Evolutionary conservation across 1,284 basidiomycete species (phyloP).

Genomic region (Malassezia sp.): DNA sequence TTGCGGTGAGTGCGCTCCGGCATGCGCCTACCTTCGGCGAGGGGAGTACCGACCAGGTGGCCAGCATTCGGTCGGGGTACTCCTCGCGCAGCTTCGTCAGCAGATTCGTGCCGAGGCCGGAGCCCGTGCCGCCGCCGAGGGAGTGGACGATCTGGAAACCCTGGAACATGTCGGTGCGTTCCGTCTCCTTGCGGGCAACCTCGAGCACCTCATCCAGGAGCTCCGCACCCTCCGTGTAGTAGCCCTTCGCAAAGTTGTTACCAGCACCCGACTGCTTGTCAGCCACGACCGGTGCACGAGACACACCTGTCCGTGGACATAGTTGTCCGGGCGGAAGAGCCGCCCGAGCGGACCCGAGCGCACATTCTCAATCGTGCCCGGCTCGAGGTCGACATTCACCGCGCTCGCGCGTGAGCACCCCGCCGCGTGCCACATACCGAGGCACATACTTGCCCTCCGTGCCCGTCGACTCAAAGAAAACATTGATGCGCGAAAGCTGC

Average conservation of each 20-base stretch:
- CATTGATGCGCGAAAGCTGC: conserved; percentile 35
- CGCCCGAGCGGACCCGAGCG: conserved; percentile 58
- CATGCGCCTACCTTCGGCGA: too few relatives aligned
- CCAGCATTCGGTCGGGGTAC: conserved; percentile 65
- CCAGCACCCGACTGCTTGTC: conserved; percentile 63
- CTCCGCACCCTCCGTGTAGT: conserved; percentile 55
- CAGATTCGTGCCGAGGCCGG: conserved; percentile 36
- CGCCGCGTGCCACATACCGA: conserved; percentile 44
- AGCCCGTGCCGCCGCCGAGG: conserved; percentile 66
- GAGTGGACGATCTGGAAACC: conserved; percentile 90
- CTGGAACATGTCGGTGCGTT: conserved; percentile 74
- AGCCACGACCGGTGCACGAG: neutral
- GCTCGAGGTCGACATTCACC: conserved; percentile 64
- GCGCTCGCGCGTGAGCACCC: neutral
- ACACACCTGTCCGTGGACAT: conserved; percentile 28
- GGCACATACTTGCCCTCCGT: conserved; percentile 44
- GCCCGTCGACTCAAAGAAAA: conserved; percentile 45
- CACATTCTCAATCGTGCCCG: conserved; percentile 68
- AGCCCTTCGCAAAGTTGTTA: conserved; percentile 77
- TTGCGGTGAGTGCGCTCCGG: too few relatives aligned
- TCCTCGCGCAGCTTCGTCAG: conserved; percentile 47
- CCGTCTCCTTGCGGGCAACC: conserved; percentile 50
- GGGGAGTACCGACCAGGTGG: conserved; percentile 82
- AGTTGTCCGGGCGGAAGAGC: conserved; percentile 82
- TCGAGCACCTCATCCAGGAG: conserved; percentile 71